A percentile compares a stretch with the other conserved stretches of the same genome.
phyloP scores from a whole-genome alignment of 805 yeast genomes.

The Myxozyma udenii region DNA sequence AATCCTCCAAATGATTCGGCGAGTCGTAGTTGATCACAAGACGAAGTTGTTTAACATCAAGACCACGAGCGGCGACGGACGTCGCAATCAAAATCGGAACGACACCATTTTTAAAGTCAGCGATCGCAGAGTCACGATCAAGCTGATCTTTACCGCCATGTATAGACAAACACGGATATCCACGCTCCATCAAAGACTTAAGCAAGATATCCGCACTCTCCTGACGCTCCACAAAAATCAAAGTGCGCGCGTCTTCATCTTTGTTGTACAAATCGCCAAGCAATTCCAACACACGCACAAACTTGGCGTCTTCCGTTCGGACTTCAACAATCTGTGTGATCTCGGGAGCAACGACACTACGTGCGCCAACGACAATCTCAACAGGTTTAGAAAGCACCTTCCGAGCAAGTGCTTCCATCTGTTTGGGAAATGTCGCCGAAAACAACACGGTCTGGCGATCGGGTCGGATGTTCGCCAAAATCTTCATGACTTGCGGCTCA shows the following conservation, averaged over 20 bases:
- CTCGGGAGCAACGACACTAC: conserved; percentile 76
- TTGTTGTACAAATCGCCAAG: conserved; percentile 47
- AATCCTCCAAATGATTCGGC: conserved; percentile 89
- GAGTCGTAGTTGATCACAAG: conserved; percentile 79
- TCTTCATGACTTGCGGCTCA: conserved; percentile 88
- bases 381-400: conserved; percentile 62
- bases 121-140: conserved; percentile 73
- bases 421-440: conserved; percentile 84
- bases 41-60: conserved; percentile 83
- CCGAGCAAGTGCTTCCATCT: conserved; percentile 68
- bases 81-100: conserved; percentile 75
- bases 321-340: conserved; percentile 70
- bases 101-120: conserved; percentile 61
- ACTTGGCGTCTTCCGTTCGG: conserved; percentile 55
- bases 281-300: conserved; percentile 51
- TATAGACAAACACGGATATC: conserved; percentile 61
- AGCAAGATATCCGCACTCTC: conserved; percentile 74
- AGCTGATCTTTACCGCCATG: conserved; percentile 92
- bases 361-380: conserved; percentile 75
- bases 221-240: conserved; percentile 86
- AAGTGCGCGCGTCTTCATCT: conserved; percentile 44
- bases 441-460: conserved; percentile 87
- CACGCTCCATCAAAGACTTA: conserved; percentile 49
- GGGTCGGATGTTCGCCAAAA: conserved; percentile 71
- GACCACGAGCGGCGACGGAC: conserved; percentile 90